Base-by-base conservation (phyloP, 768 basidiomycete genomes). In the Podaxis carcinomalis region DNA sequence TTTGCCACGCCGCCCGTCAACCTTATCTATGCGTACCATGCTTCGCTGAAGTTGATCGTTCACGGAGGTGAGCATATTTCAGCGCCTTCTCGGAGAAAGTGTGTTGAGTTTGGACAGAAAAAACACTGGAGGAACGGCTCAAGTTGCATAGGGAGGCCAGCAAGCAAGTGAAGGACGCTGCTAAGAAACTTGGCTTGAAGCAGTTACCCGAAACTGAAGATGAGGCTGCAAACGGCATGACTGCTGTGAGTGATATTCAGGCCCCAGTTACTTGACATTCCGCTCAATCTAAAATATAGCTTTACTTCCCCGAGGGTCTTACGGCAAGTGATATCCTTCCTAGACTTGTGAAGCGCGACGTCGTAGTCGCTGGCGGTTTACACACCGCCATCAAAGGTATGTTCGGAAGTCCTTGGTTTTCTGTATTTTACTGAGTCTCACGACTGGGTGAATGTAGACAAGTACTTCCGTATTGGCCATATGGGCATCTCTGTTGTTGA, bases 1-100 rank as follows among this genome's bases (percentile, higher is more conserved):
- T 98, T 98, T 73, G 96, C 95, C 6, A 98, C 95, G 0, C 92
- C 94, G 1, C 95, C 94, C 6, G 92, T 95, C 62, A 96, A 97
- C 76, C 85, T 99, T 66, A 86, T 98, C 68, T 92, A 93, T 72
- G 92, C 97, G 1, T 92, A 92, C 72, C 86, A 89, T 68, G 82
- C 85, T n/a, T 89, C 95, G 7, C 83, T 99, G 55, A 73, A 73
- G 25, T 79, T 83, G 63, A 93, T 99, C 73, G 88, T 84, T 19
- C 19, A 46, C 19, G 46, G 57, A 39, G 53, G 54, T 56, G 7
- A 14, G 50, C 5, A 14, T 4, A 25, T 13, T 1, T 3, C 46
- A 14, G 19, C 27, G 11, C 36, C 44, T n/a, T 16, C 25, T 25
- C 2, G 47, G 32, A 21, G 11, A 10, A 49, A 13, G 16, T 21